Base-by-base conservation (phyloP, 768 basidiomycete genomes). In the Cystofilobasidium macerans region DNA sequence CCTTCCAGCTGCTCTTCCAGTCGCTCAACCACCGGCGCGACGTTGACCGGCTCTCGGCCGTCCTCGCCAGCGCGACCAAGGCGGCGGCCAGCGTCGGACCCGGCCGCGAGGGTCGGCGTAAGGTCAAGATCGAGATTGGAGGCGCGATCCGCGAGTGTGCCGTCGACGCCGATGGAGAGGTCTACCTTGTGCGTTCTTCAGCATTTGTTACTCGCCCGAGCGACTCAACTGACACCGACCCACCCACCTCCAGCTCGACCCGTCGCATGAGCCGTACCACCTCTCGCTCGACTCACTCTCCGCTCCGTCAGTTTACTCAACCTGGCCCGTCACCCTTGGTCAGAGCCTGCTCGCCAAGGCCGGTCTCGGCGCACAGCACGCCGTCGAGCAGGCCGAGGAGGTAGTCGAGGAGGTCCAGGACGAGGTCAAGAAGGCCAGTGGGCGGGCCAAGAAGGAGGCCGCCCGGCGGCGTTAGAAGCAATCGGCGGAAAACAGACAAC, bases 1-100 rank as follows among this genome's bases (percentile, higher is more conserved):
- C 79, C 4, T 75, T 95, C 72, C 94, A 99, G 75, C 86, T 87
- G 70, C 69, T 92, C 32, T 82, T 92, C 57, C 88, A 90, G 69
- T 78, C 77, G 62, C 78, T 94, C 69, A 93, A 87, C 73, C 85
- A 89, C 76, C 83, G 78, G 67, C 82, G 82, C 35, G 89, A 95
- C 72, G 72, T 87, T 56, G 78, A 78, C 53, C 83, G 86, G 38
- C 83, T 99, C 43, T 82, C 71, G 9, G 75, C 74, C 64, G 74
- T 76, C 51, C 60, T 70, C 45, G 38, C 42, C 24, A 3, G 32
- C 13, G 70, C 70, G 13, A 51, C 36, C 18, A 33, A 32, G 20
- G 54, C 40, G 30, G 69, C 69, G 13, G 54, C 61, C 42, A 43
- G 36, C 6, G 36, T 58, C n/a, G 45, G 69, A 65, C 24, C 67